These are phyloP conservation scores for Echinosphaeria canescens DNA, from an alignment of 2,329 filamentous ascomycete species.

Conservation along the genomic window DNA sequence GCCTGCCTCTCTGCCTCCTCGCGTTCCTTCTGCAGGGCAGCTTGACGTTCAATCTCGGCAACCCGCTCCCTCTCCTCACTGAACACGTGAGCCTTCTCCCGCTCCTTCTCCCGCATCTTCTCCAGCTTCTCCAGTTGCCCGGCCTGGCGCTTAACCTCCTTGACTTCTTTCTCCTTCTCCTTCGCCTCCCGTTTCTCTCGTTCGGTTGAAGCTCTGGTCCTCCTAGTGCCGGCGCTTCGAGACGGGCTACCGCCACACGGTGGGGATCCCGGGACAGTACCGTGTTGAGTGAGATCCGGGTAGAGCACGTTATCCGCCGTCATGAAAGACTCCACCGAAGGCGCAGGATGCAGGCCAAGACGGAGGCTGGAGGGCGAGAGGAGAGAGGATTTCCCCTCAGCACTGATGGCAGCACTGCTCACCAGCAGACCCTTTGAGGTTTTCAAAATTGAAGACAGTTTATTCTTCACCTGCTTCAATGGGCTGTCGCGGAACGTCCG, in stretches of 20 bases:
- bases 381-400: conserved; percentile 35
- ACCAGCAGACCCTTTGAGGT: conserved; percentile 72
- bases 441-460: conserved; percentile 76
- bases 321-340: conserved; percentile 25
- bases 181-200: conserved; percentile 39
- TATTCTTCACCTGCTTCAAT: conserved; percentile 80
- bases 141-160: conserved; percentile 17
- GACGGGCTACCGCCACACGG: too few relatives aligned
- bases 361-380: conserved; percentile 28
- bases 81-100: conserved; percentile 40
- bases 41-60: conserved; percentile 27
- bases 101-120: conserved; percentile 45
- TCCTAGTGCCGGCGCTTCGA: conserved; percentile 17
- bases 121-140: conserved; percentile 41
- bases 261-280: too few relatives aligned
- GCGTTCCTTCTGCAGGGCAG: conserved; percentile 26
- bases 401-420: conserved; percentile 45
- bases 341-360: conserved; percentile 17
- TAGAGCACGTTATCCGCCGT: conserved; percentile 16
- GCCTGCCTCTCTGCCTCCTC: conserved; percentile 4
- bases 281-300: conserved; percentile 20
- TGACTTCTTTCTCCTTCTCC: conserved; percentile 34
- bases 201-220: conserved; percentile 35
- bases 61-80: conserved; percentile 33
- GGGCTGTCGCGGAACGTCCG: conserved; percentile 48